These are phyloP conservation scores for Nymphaea colorata DNA, from an alignment of 164 flowering plant genomes.

Conservation along the genomic window DNA sequence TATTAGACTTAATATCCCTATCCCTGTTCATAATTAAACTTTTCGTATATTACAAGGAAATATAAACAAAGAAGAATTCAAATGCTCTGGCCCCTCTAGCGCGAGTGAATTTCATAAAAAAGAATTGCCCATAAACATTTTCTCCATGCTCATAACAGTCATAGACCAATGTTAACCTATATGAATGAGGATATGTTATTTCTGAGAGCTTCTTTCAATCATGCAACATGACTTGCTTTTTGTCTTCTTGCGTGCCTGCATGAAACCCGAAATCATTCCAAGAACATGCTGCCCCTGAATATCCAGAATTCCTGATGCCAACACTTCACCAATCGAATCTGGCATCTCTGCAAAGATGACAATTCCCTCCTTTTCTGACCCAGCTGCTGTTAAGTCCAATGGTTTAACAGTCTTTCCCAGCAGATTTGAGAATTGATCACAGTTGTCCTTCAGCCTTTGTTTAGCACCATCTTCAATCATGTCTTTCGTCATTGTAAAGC, in stretches of 20 bases:
- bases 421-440: conserved; percentile 36
- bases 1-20: too few species aligned
- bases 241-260: conserved; percentile 61
- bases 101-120: too few species aligned
- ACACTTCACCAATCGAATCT: conserved; percentile 85
- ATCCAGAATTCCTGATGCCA: conserved; percentile 64
- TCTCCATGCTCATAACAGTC: too few species aligned
- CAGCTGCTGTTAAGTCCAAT: conserved; percentile 49
- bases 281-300: conserved; percentile 68
- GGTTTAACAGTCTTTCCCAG: conserved; percentile 44
- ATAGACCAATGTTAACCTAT: too few species aligned
- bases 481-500: conserved; percentile 73
- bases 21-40: too few species aligned
- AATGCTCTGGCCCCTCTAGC: too few species aligned
- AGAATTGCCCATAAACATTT: too few species aligned
- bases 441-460: conserved; percentile 76
- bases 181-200: too few species aligned
- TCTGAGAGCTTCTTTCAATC: too few species aligned
- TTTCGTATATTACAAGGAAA: too few species aligned
- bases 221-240: conserved; percentile 32
- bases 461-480: conserved; percentile 91
- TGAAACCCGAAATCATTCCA: conserved; percentile 62
- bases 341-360: conserved; percentile 79
- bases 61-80: too few species aligned
- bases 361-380: conserved; percentile 62